Base-by-base conservation (phyloP, 768 basidiomycete genomes). In the Gloeopeniophorella convolvens region DNA sequence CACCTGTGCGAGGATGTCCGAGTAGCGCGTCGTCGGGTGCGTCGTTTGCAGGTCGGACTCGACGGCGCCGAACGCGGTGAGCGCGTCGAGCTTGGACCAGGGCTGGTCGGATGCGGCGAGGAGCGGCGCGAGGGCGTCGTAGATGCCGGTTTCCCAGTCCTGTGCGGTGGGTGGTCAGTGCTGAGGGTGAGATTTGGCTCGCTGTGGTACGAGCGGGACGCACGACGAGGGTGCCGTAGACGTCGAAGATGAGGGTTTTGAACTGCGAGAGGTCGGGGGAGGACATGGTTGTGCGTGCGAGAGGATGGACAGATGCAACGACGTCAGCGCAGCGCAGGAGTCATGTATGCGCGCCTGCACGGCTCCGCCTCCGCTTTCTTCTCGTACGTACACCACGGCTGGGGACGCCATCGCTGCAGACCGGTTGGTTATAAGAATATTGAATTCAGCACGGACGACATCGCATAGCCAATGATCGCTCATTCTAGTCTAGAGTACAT, bases 141-240 rank as follows among this genome's bases (percentile, higher is more conserved):
- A 76, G 43, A 89, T 74, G 13, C 83, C 82, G 5, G 75, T 72
- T 65, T 89, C 85, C 86, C 86, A 89, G 63, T 89, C 82, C 46
- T 53, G 32, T 26, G 23, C 18, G 27, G n/a, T n/a, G n/a, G 74
- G 18, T 40, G 44, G 18, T 55, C 24, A 32, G 16, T 44, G 27
- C 48, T n/a, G n/a, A 31, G 10, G 21, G 23, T 39, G 46, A 27
- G 32, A 46, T 37, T 44, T 50, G 28, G 6, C 24, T 24, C 20
- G 31, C 13, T 30, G 6, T 26, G 43, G 27, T 24, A 18, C 5
- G 15, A 26, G 24, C 11, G 33, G 21, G 12, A 49, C 23, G 26
- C 80, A 80, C 51, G 36, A 78, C 67, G 42, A 89, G 76, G 1
- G 87, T 89, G 3, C 82, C 86, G 55, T 88, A 89, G 52, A 85